Percentiles rank a stretch among this genome's conserved stretches.
Conservation (phyloP, 805 yeast genomes). For the Candida arabinofermentans region DNA sequence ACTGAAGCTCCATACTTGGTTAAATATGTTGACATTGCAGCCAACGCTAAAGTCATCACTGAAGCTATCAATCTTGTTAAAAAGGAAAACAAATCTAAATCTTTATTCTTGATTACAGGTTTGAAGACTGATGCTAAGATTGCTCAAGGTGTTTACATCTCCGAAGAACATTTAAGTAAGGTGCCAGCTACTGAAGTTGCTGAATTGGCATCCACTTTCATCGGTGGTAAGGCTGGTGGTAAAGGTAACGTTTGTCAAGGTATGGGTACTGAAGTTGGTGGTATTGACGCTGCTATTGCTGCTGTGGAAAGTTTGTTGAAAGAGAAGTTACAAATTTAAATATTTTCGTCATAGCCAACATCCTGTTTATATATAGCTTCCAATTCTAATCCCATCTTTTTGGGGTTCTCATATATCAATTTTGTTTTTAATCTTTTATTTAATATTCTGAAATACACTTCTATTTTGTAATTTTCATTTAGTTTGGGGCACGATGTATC, state of each 20-base stretch:
- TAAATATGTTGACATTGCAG: slow-evolving; percentile 61
- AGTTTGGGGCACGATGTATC: too few species aligned
- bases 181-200: slow-evolving; percentile 76
- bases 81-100: slow-evolving; percentile 67
- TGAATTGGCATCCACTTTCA: slow-evolving; percentile 56
- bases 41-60: slow-evolving; percentile 90
- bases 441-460: too few species aligned
- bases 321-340: slow-evolving; percentile 44
- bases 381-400: too few species aligned
- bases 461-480: too few species aligned
- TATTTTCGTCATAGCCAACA: not conserved
- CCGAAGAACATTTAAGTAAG: slow-evolving; percentile 62
- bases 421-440: too few species aligned
- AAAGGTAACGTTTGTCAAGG: slow-evolving; percentile 96
- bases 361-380: not conserved
- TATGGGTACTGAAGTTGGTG: slow-evolving; percentile 80
- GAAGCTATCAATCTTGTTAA: slow-evolving; percentile 87
- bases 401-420: too few species aligned
- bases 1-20: slow-evolving; percentile 57
- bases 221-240: slow-evolving; percentile 99
- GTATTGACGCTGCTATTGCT: slow-evolving; percentile 67
- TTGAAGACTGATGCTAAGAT: slow-evolving; percentile 56
- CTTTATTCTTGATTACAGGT: slow-evolving; percentile 79
- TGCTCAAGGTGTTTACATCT: slow-evolving; percentile 92
- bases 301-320: slow-evolving; percentile 59